A percentile compares a stretch with the other conserved stretches of the same genome.
Conservation (phyloP, 768 basidiomycete species). For the Macrolepiota dolichaula region DNA sequence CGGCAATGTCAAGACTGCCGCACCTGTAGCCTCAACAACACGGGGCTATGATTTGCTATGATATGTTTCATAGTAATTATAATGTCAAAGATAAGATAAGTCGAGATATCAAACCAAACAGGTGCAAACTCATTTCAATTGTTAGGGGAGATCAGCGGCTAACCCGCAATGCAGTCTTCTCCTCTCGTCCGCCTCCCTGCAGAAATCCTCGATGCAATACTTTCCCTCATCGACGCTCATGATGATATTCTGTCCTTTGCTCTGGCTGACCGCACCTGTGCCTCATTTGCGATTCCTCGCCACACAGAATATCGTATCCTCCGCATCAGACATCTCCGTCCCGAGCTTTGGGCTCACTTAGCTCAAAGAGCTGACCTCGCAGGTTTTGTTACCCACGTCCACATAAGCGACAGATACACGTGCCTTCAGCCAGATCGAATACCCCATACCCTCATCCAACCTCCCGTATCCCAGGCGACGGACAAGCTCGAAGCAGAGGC, state of each 20-base stretch:
- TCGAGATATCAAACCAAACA: constrained; percentile 5
- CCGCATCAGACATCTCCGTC: constrained; percentile 36
- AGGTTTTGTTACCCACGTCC: constrained; percentile 43
- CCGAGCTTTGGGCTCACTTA: constrained; percentile 48
- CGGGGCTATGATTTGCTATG: background rate
- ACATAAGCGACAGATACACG: constrained; percentile 37
- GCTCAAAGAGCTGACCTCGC: constrained; percentile 45
- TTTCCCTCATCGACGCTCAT: constrained; percentile 39
- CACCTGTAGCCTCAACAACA: background rate
- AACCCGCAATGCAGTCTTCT: constrained; percentile 7
- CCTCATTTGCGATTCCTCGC: constrained; percentile 37
- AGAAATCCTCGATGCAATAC: constrained; percentile 45
- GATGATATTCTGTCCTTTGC: constrained; percentile 42
- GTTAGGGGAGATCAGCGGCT: background rate
- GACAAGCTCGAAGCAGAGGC: constrained; percentile 23
- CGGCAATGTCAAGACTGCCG: background rate
- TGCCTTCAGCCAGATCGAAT: constrained; percentile 36
- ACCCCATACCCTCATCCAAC: constrained; percentile 35
- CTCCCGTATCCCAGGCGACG: constrained; percentile 8
- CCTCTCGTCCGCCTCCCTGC: constrained; percentile 36
- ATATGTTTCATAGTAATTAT: background rate
- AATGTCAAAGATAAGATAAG: background rate
- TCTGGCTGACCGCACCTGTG: constrained; percentile 34
- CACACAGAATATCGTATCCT: constrained; percentile 50
- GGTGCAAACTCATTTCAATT: background rate